phyloP scores from a whole-genome alignment of 176 grass and related monocot species.

The Bromus sterilis region DNA sequence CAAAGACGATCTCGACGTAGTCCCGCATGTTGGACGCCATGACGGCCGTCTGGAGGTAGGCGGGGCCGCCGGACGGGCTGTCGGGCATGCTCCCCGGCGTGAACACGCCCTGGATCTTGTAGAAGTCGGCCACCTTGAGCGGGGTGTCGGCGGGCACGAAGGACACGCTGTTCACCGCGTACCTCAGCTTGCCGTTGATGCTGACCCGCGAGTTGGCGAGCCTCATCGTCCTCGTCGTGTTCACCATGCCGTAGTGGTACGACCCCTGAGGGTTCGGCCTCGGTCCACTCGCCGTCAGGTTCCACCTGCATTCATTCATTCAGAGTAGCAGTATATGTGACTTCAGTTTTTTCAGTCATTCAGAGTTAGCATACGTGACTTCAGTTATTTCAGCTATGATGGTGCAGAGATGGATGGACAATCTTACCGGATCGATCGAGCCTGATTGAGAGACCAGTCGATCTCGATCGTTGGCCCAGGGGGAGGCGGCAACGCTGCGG shows the following conservation, averaged over 20 bases:
- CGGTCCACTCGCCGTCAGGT: constrained; percentile 89
- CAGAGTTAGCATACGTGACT: background rate
- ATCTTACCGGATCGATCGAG: constrained; percentile 73
- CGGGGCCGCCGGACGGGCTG: constrained; percentile 47
- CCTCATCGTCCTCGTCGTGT: constrained; percentile 85
- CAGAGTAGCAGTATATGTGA: background rate
- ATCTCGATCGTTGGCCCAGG: constrained; percentile 62
- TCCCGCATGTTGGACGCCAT: constrained; percentile 84
- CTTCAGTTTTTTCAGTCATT: background rate
- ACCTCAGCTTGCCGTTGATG: constrained; percentile 88
- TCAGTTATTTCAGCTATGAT: background rate
- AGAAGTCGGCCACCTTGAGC: constrained; percentile 88
- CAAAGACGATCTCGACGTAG: constrained; percentile 77
- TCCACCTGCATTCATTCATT: constrained; percentile 46
- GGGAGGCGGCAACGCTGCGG: constrained; percentile 27
- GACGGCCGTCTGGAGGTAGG: constrained; percentile 74
- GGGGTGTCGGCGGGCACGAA: constrained; percentile 77
- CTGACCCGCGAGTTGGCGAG: constrained; percentile 52
- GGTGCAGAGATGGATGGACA: background rate
- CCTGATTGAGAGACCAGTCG: constrained; percentile 85
- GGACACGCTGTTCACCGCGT: constrained; percentile 82
- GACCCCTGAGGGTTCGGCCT: constrained; percentile 98
- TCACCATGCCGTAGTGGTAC: constrained; percentile 84
- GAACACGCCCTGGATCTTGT: constrained; percentile 77
- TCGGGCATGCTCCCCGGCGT: constrained; percentile 70